A percentile compares a stretch with the other conserved stretches of the same genome.
Conservation (phyloP, 169 alveolate genomes). For the Plasmodium coatneyi region DNA sequence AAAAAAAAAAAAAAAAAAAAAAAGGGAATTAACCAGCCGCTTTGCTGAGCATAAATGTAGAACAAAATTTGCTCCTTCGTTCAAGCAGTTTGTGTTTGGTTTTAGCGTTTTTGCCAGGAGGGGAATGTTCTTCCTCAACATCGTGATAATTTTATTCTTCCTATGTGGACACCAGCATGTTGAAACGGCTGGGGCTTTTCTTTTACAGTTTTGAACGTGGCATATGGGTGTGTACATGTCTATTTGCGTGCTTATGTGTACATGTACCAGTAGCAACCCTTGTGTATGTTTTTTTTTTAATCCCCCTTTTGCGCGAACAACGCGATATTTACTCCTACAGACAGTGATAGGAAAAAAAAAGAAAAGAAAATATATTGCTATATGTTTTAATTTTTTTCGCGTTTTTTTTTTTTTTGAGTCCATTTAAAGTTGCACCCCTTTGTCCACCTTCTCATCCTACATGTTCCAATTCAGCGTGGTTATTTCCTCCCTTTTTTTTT, state of each 20-base stretch:
- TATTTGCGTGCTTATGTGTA: background rate
- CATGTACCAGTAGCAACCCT: background rate
- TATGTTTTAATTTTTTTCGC: conserved; percentile 12
- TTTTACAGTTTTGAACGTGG: background rate
- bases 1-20: conserved; percentile 25
- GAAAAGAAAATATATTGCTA: background rate
- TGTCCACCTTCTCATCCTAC: background rate
- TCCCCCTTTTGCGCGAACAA: conserved; percentile 2
- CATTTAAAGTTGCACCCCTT: background rate
- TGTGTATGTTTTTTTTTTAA: background rate
- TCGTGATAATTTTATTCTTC: background rate
- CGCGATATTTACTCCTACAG: conserved; percentile 5
- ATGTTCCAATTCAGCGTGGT: background rate
- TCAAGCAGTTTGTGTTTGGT: conserved; percentile 1
- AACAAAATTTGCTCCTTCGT: conserved; percentile 5
- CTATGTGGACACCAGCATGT: background rate
- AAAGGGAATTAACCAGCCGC: background rate
- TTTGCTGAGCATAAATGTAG: conserved; percentile 24
- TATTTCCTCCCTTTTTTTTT: conserved; percentile 3
- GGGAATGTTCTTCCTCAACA: background rate
- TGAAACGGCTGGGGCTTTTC: background rate
- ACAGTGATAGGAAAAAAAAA: background rate
- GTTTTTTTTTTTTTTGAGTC: conserved; percentile 17
- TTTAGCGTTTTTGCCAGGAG: background rate
- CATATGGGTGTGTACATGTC: background rate